Base-by-base conservation (phyloP, 2,329 filamentous ascomycete species). In the Xylariales sp. region DNA sequence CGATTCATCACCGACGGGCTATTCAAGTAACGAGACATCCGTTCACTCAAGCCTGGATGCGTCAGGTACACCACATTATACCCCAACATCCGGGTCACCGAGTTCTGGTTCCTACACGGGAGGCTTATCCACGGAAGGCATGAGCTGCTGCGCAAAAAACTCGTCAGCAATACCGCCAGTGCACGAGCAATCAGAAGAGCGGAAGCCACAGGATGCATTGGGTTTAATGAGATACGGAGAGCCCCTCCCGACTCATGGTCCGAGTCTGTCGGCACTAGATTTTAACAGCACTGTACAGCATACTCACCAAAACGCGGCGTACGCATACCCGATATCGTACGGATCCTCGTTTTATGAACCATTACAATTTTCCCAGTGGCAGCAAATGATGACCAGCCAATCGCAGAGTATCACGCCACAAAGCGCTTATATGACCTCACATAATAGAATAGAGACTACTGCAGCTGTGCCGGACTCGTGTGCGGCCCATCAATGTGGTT, bases 401-500 rank as follows among this genome's bases (percentile, higher is more conserved):
- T n/a, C 65, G 23, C 67, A 67, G 39, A 56, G 56, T 14, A 62
- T 69, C 3, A 36, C 61, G 23, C 53, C 68, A 23, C 54, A 64
- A 32, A 64, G 53, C 49, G 34, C 55, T 41, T 70, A 64, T 62
- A 54, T 55, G 23, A 18, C 34, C 9, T 39, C 65, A n/a, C 68
- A 62, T 9, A 39, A 62, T 23, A 50, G 36, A 46, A 66, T 66
- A 6, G 62, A 70, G 32, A 28, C 66, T 41, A 46, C 34, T 16
- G 16, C 54, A 36, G 18, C 55, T 30, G 23, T 54, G 23, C 10
- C 63, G 4, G 60, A 61, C 43, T 39, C 65, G 5, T 67, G 57
- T 55, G 30, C 64, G 34, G 48, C 58, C 46, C 83, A 86, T 69
- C 81, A 82, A 30, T 93, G 90, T 73, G 82, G 83, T 55, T 93